phyloP scores from a whole-genome alignment of 768 basidiomycete species.

The Suillus subaureus region DNA sequence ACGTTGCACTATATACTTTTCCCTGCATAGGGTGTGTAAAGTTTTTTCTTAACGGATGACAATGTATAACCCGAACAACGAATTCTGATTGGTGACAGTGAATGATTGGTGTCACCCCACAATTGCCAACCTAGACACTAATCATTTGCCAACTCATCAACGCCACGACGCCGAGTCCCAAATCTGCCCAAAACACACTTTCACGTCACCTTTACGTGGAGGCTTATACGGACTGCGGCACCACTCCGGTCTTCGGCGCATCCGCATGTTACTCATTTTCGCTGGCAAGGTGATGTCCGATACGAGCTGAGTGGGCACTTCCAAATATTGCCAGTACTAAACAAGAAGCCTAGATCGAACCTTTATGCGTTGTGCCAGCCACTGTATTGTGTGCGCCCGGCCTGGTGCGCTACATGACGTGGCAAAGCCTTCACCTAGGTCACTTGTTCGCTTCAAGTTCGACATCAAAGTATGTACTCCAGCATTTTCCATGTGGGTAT shows the following conservation, averaged over 20 bases:
- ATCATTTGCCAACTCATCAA: not conserved
- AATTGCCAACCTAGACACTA: not conserved
- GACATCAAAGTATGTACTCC: not conserved
- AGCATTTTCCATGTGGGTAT: not conserved
- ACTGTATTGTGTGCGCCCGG: not conserved
- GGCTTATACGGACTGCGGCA: not conserved
- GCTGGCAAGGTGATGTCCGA: not conserved
- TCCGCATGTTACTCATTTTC: not conserved
- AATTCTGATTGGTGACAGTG: not conserved
- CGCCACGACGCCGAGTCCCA: not conserved
- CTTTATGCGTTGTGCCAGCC: not conserved
- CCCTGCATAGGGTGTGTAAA: not conserved
- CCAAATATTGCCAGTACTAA: not conserved
- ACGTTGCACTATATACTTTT: not conserved
- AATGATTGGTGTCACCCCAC: not conserved
- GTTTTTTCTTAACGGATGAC: not conserved
- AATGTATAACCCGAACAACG: not conserved
- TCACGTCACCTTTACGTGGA: not conserved
- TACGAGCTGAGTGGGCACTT: not conserved
- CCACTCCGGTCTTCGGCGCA: not conserved
- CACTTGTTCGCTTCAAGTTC: not conserved
- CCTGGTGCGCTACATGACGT: not conserved
- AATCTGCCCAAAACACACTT: not conserved
- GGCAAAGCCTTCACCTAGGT: not conserved
- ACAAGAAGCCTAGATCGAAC: not conserved